These are phyloP conservation scores for Bacidia rubella DNA, from an alignment of 495 filamentous ascomycete genomes.

Conservation along the genomic window DNA sequence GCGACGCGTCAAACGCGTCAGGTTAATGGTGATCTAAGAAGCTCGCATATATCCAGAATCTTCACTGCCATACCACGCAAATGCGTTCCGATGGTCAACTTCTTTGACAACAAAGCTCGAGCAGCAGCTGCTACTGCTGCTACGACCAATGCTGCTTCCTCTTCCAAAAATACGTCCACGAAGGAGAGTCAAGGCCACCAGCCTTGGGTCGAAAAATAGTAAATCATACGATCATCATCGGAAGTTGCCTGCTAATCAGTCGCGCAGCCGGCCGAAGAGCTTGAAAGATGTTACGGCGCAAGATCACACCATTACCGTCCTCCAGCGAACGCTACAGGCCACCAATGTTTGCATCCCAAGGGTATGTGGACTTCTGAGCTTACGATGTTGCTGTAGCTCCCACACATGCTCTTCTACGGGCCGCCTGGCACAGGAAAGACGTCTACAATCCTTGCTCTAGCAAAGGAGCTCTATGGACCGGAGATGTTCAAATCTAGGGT, in stretches of 20 bases:
- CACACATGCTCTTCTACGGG: conserved; percentile 99
- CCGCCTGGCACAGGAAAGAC: conserved; percentile 97
- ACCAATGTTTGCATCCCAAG: conserved; percentile 55
- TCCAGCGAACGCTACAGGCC: conserved; percentile 84
- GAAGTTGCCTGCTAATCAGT: conserved; percentile 5
- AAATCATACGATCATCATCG: conserved; percentile 21
- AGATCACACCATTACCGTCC: conserved; percentile 89
- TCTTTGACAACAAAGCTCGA: conserved; percentile 91
- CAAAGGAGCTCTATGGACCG: conserved; percentile 94
- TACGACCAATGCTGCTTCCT: conserved; percentile 25
- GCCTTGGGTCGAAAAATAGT: conserved; percentile 99
- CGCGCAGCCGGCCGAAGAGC: conserved; percentile 70
- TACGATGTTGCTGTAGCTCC: conserved; percentile 43
- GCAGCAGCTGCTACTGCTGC: conserved; percentile 59
- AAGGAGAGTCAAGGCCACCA: conserved; percentile 57
- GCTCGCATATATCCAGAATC: neutral
- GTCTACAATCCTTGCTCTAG: conserved; percentile 91
- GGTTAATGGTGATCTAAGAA: neutral
- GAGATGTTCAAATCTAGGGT: conserved; percentile 88
- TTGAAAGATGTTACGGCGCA: conserved; percentile 92
- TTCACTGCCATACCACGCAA: too few species aligned
- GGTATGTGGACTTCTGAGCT: neutral
- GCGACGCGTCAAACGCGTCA: neutral
- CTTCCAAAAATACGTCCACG: conserved; percentile 40
- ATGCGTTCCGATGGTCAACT: conserved; percentile 73